A percentile compares a stretch with the other conserved stretches of the same genome.
These are phyloP conservation scores for Vanrija pseudolonga DNA, from an alignment of 1,284 basidiomycete genomes.

Conservation along the genomic window DNA sequence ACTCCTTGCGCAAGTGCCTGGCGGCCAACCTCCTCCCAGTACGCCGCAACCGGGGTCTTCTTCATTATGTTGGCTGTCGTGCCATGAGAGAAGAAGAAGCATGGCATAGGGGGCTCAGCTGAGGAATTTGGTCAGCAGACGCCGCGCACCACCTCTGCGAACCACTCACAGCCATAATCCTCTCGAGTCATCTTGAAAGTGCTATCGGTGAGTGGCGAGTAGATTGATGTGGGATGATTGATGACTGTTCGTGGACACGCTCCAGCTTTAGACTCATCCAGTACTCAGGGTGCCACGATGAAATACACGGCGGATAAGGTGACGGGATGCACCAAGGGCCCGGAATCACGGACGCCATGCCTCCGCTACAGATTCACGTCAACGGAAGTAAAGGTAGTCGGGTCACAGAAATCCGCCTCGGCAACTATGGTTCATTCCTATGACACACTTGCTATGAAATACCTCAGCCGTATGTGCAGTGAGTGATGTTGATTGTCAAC, in stretches of 20 bases:
- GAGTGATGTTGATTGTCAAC: too few species aligned
- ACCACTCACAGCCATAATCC: background rate
- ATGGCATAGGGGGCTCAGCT: slow-evolving; percentile 2
- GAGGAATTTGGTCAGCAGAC: background rate
- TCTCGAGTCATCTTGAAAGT: background rate
- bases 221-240: background rate
- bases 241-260: background rate
- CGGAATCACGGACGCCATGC: too few species aligned
- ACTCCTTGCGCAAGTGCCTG: slow-evolving; percentile 26
- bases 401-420: too few species aligned
- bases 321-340: too few species aligned
- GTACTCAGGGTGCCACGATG: background rate
- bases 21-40: slow-evolving; percentile 30
- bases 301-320: too few species aligned
- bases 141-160: background rate
- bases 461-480: too few species aligned
- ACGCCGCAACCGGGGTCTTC: slow-evolving; percentile 22
- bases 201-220: background rate
- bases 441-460: too few species aligned
- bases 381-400: too few species aligned
- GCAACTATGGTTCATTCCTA: too few species aligned
- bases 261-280: background rate
- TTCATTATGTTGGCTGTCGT: slow-evolving; percentile 30
- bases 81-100: slow-evolving; percentile 27
- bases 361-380: too few species aligned